Conservation (phyloP, 2,329 filamentous ascomycete genomes). For the Chrysoporthe cubensis region DNA sequence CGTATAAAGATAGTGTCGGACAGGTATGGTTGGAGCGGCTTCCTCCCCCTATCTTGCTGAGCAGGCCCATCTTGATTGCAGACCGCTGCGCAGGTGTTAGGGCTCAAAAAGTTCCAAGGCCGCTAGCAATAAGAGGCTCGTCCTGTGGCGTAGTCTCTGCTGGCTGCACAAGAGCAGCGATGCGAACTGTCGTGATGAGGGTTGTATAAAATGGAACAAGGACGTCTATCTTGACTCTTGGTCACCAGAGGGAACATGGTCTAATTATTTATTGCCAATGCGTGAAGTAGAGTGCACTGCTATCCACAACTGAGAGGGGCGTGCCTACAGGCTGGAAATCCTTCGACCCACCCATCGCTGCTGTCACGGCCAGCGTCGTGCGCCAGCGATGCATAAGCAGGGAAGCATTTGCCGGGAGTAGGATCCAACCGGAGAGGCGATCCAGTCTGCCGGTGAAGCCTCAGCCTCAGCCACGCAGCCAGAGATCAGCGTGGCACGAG, state of each 20-base stretch:
- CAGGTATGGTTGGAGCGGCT: constrained; percentile 9
- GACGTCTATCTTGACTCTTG: not conserved
- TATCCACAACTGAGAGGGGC: not conserved
- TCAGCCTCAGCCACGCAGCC: not conserved
- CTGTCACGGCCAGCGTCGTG: not conserved
- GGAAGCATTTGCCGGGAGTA: not conserved
- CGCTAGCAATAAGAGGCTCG: not conserved
- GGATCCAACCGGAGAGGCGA: too few relatives aligned
- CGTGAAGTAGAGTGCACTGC: not conserved
- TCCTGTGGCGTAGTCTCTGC: not conserved
- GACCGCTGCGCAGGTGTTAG: not conserved
- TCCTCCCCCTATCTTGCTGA: not conserved
- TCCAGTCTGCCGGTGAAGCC: not conserved
- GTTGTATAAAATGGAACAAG: not conserved
- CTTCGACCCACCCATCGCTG: constrained; percentile 7
- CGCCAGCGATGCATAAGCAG: not conserved
- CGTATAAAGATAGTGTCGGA: constrained; percentile 12
- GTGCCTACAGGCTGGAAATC: not conserved
- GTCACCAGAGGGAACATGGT: not conserved
- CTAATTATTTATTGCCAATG: not conserved
- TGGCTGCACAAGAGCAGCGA: not conserved
- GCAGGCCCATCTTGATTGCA: not conserved
- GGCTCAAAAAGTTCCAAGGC: not conserved
- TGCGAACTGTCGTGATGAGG: not conserved
- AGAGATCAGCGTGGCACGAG: too few relatives aligned